A percentile compares a stretch with the other conserved stretches of the same genome.
phyloP scores from a whole-genome alignment of 257 asterid species.

The Lavandula angustifolia region DNA sequence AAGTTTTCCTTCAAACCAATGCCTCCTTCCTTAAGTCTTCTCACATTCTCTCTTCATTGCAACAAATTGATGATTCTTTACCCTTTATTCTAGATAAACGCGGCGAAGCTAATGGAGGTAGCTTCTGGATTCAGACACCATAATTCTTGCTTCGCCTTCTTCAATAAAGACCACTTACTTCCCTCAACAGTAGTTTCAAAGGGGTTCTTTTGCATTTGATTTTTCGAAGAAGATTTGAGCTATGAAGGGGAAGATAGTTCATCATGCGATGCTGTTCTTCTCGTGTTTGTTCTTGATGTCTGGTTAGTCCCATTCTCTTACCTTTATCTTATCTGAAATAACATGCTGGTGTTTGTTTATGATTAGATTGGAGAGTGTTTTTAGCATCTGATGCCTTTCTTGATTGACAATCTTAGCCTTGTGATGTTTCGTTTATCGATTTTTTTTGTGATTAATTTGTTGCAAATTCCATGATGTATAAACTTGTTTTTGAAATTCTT shows the following conservation, averaged over 20 bases:
- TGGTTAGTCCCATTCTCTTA: constrained; percentile 36
- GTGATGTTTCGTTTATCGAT: too few relatives aligned
- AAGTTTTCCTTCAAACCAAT: constrained; percentile 48
- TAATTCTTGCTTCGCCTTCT: constrained; percentile 24
- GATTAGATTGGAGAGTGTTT: too few relatives aligned
- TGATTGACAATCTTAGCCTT: too few relatives aligned
- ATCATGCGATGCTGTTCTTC: constrained; percentile 34
- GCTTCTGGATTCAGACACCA: constrained; percentile 42
- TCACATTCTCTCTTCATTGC: constrained; percentile 45
- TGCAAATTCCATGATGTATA: too few relatives aligned
- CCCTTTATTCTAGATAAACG: constrained; percentile 45
- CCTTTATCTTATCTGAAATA: not conserved
- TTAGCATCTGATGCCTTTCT: too few relatives aligned
- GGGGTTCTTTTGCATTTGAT: constrained; percentile 28
- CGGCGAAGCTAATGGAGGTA: constrained; percentile 30
- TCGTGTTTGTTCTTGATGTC: constrained; percentile 43
- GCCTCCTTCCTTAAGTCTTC: constrained; percentile 69
- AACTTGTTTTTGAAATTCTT: too few relatives aligned
- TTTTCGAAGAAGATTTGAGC: constrained; percentile 9
- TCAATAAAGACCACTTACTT: not conserved
- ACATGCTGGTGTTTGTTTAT: too few relatives aligned
- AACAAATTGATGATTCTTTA: constrained; percentile 64
- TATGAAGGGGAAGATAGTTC: constrained; percentile 41
- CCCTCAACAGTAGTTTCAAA: not conserved
- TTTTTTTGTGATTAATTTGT: too few relatives aligned